Conservation (phyloP, 106 monocot genomes). For the Platanthera guangdongensis region DNA sequence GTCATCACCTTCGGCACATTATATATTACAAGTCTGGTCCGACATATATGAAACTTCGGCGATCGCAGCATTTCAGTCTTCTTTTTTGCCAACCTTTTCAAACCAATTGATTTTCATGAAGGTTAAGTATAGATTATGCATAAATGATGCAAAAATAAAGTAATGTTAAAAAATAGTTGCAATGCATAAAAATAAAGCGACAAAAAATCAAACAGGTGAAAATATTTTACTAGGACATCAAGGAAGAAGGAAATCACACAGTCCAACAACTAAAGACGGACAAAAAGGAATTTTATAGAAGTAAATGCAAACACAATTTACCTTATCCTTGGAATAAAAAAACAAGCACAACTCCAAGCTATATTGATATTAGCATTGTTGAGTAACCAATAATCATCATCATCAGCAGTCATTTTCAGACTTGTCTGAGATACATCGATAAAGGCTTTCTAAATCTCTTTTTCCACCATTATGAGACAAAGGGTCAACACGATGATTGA, state of each 20-base stretch:
- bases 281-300: neutral
- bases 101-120: neutral
- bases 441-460: too few relatives aligned
- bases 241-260: neutral
- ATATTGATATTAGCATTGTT: neutral
- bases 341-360: neutral
- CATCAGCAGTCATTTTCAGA: too few relatives aligned
- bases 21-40: slow-evolving; percentile 82
- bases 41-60: slow-evolving; percentile 89
- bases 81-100: slow-evolving; percentile 52
- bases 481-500: too few relatives aligned
- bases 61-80: slow-evolving; percentile 69
- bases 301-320: neutral
- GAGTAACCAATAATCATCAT: neutral
- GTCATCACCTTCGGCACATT: slow-evolving; percentile 92
- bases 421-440: too few relatives aligned
- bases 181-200: neutral
- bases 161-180: neutral
- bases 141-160: neutral
- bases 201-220: neutral
- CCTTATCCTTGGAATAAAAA: neutral
- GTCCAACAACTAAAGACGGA: neutral
- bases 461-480: too few relatives aligned
- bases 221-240: neutral
- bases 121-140: neutral